These are phyloP conservation scores for Colletotrichum tamarilloi DNA, from an alignment of 2,329 filamentous ascomycete species.

Conservation along the genomic window DNA sequence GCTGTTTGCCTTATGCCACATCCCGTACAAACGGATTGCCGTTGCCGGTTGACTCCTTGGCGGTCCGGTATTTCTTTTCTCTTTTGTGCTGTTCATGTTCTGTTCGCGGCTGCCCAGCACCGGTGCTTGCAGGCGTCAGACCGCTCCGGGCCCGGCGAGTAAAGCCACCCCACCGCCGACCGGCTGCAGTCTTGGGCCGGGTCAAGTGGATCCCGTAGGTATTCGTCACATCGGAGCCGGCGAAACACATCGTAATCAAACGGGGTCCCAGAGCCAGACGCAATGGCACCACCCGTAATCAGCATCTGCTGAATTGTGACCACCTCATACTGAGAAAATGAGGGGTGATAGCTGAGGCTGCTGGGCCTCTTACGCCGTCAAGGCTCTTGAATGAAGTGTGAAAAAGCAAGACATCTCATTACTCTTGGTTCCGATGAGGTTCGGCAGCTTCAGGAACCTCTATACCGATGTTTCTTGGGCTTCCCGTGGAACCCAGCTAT, in stretches of 20 bases:
- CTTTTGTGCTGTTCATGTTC: not conserved
- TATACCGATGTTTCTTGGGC: too few species aligned
- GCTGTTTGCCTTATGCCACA: not conserved
- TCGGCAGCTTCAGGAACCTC: too few species aligned
- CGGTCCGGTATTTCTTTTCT: not conserved
- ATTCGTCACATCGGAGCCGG: too few species aligned
- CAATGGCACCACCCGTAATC: too few species aligned
- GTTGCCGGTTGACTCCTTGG: not conserved
- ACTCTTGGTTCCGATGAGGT: too few species aligned
- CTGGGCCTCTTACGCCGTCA: not conserved
- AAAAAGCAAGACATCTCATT: too few species aligned
- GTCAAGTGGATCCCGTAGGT: not conserved
- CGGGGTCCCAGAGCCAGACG: not conserved
- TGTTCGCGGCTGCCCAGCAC: too few species aligned
- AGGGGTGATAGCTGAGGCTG: not conserved
- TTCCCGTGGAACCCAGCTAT: too few species aligned
- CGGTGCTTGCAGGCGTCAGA: too few species aligned
- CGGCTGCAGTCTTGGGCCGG: not conserved
- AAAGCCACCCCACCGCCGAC: not conserved
- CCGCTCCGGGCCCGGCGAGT: not conserved
- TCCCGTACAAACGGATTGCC: not conserved
- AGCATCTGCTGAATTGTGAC: not conserved
- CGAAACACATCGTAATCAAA: not conserved
- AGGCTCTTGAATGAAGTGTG: too few species aligned
- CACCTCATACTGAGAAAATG: not conserved